phyloP scores from a whole-genome alignment of 176 grass and related monocot genomes.

The Luzula sylvatica region DNA sequence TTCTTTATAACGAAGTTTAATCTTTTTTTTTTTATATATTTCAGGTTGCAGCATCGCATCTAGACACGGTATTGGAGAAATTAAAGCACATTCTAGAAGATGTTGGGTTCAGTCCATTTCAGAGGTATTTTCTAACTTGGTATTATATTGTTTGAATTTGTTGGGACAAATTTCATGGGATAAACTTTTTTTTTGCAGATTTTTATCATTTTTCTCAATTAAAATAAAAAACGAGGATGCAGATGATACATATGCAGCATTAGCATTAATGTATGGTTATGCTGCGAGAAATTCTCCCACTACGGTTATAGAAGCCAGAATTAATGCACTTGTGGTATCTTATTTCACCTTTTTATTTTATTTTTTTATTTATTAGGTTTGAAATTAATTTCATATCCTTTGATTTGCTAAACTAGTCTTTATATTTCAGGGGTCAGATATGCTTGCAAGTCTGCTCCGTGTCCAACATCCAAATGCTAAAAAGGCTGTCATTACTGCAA shows the following conservation, averaged over 20 bases:
- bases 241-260: conserved; percentile 89
- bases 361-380: neutral
- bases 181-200: conserved; percentile 37
- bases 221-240: conserved; percentile 66
- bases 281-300: conserved; percentile 97
- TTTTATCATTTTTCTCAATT: conserved; percentile 72
- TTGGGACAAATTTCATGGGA: conserved; percentile 7
- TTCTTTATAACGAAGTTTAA: neutral
- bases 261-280: conserved; percentile 99
- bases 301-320: conserved; percentile 98
- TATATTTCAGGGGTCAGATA: conserved; percentile 70
- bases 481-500: conserved; percentile 97
- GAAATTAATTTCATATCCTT: neutral
- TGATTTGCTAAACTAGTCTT: neutral
- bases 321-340: conserved; percentile 92
- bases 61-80: conserved; percentile 96
- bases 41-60: conserved; percentile 94
- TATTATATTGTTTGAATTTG: neutral
- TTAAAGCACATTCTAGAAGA: conserved; percentile 76
- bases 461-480: conserved; percentile 97
- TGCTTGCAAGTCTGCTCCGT: conserved; percentile 91
- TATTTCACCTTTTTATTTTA: conserved; percentile 13
- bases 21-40: conserved; percentile 11
- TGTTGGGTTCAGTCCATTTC: conserved; percentile 55
- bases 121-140: conserved; percentile 37